Conservation (phyloP, 176 grass and related monocot genomes). For the Rhipidocladum racemiflorum region DNA sequence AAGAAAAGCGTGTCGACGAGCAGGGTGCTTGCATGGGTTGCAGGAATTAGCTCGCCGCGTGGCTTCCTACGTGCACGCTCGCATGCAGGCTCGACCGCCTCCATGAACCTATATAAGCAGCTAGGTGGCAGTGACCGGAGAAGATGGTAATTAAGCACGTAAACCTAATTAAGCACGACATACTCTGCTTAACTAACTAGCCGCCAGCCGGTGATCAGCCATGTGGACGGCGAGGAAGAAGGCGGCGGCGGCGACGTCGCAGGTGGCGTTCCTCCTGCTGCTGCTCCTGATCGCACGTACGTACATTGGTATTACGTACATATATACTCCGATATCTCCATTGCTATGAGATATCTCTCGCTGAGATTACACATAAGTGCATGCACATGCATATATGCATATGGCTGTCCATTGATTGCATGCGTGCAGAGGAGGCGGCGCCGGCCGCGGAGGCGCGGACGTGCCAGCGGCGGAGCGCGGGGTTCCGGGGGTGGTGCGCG, state of each 20-base stretch:
- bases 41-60: no score
- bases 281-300: slow-evolving; percentile 31
- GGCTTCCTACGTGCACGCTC: neutral
- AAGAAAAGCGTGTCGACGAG: no score
- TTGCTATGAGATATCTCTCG: no score
- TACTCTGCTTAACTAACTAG: no score
- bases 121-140: no score
- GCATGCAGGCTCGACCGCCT: neutral
- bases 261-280: slow-evolving; percentile 5
- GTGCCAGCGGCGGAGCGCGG: slow-evolving; percentile 44
- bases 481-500: slow-evolving; percentile 16
- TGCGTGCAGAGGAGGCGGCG: slow-evolving; percentile 33
- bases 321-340: no score
- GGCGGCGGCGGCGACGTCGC: slow-evolving; percentile 17
- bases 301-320: neutral
- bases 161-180: no score
- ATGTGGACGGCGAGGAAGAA: slow-evolving; percentile 21
- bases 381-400: no score
- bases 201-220: neutral
- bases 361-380: no score
- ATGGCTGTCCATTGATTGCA: no score
- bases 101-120: neutral
- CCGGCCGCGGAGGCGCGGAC: slow-evolving; percentile 39
- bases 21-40: no score
- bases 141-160: no score